Base-by-base conservation (phyloP, 1,284 basidiomycete species). In the Kalmanozyma brasiliensis region DNA sequence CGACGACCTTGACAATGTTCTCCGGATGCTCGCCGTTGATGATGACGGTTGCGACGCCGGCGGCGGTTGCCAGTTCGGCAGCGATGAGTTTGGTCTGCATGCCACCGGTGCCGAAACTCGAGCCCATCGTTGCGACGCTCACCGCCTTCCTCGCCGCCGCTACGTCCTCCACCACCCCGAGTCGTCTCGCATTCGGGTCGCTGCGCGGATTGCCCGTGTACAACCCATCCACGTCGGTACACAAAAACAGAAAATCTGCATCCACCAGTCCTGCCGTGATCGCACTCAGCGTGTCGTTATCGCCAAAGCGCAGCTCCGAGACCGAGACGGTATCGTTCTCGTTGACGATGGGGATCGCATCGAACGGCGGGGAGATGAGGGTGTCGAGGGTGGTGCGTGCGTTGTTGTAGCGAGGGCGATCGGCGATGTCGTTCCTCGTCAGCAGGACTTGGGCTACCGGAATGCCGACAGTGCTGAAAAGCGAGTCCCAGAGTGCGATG, bases 11-110 rank as follows among this genome's bases (percentile, higher is more conserved):
- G 73, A 92, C 87, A 55, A 98, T 90, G 74, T 88, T 89, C 41
- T 87, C 85, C 0, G 94, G 92, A 38, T 88, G 86, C 72, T 88
- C 62, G 34, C 76, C 76, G 44, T 80, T 80, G 20, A 82, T 43
- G 42, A 99, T 92, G 40, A 98, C 87, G 0, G 95, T 97, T 0
- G 92, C 90, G n/a, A 96, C 93, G 5, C 96, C 95, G 0, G 94
- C 95, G 0, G 90, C 94, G 0, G 92, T 96, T 1, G 95, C 94
- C 14, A 99, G 91, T 81, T 98, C 96, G 0, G 96, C 95, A 1
- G 95, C 95, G 66, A 98, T 96, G 61, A 98, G 88, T 81, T 98
- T 99, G 7, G 96, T 98, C 84, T 96, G 93, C 96, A 98, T 98
- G 6, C 96, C 96, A 1, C 95, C 96, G 2, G 96, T 98, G 0